Conservation (phyloP, 495 filamentous ascomycete species). For the Neurospora tetraspora region DNA sequence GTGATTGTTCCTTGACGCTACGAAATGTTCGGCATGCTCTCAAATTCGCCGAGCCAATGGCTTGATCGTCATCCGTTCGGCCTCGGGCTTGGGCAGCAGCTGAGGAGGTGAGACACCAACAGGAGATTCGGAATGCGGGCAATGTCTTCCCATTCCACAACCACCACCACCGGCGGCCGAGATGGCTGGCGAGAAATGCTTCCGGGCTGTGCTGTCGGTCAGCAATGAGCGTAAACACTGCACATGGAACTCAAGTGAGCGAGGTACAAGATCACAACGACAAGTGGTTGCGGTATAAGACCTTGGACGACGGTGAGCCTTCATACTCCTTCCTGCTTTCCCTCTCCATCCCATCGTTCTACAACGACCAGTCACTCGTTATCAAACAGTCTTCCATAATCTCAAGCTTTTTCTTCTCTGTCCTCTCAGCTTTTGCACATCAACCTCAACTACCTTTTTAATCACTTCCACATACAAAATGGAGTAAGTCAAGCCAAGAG, state of each 20-base stretch:
- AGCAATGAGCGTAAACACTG: not conserved
- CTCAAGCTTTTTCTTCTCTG: not conserved
- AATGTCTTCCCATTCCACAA: slow-evolving; percentile 6
- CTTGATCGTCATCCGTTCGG: not conserved
- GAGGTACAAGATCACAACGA: not conserved
- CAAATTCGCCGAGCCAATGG: not conserved
- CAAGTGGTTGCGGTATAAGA: not conserved
- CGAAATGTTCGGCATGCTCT: not conserved
- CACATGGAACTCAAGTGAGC: not conserved
- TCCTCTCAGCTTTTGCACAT: not conserved
- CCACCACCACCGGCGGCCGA: not conserved
- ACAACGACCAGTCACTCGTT: not conserved
- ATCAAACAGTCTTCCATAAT: not conserved
- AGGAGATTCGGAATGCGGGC: slow-evolving; percentile 2
- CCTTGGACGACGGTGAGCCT: not conserved
- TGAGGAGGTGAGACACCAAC: not conserved
- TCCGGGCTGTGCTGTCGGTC: not conserved
- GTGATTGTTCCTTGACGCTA: not conserved
- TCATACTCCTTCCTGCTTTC: not conserved
- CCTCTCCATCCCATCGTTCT: not conserved
- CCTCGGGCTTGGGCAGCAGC: not conserved
- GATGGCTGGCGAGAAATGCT: not conserved
- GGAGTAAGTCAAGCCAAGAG: not conserved
- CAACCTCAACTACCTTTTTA: not conserved
- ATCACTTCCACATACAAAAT: slow-evolving; percentile 3